A percentile compares a stretch with the other conserved stretches of the same genome.
Conservation (phyloP, 2,329 filamentous ascomycete species). For the Botrytis tulipae region DNA sequence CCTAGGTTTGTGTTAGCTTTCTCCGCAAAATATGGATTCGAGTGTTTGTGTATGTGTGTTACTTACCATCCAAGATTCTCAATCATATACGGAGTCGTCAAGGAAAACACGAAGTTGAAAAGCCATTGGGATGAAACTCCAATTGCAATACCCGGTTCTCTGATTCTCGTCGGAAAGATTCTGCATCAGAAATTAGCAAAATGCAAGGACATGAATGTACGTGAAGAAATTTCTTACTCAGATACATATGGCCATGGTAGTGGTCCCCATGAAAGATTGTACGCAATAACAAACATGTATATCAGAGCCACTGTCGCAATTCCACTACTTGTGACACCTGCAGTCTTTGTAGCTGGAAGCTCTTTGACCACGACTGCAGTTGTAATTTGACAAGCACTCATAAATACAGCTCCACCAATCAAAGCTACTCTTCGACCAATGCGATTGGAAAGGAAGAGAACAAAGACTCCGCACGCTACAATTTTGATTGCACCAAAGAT, state of each 20-base stretch:
- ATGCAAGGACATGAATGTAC: background rate
- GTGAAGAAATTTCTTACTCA: background rate
- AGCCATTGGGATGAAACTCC: background rate
- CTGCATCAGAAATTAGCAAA: background rate
- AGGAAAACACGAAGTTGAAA: background rate
- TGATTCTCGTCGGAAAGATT: background rate
- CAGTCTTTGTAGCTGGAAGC: background rate
- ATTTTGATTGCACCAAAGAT: conserved; percentile 55
- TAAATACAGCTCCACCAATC: conserved; percentile 27
- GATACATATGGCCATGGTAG: background rate
- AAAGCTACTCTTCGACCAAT: conserved; percentile 45
- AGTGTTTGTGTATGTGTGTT: background rate
- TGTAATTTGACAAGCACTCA: background rate
- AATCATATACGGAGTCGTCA: background rate
- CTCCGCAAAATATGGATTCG: background rate
- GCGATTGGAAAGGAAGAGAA: conserved; percentile 53
- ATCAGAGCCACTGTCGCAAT: background rate
- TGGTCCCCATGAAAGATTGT: background rate
- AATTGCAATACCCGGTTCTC: background rate
- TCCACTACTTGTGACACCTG: background rate
- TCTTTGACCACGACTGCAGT: background rate
- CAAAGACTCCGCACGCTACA: conserved; percentile 49
- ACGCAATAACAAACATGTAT: background rate
- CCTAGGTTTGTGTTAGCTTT: background rate
- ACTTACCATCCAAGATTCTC: background rate